These are phyloP conservation scores for Populus trichocarpa DNA, from an alignment of 441 rosid species.

Conservation along the genomic window DNA sequence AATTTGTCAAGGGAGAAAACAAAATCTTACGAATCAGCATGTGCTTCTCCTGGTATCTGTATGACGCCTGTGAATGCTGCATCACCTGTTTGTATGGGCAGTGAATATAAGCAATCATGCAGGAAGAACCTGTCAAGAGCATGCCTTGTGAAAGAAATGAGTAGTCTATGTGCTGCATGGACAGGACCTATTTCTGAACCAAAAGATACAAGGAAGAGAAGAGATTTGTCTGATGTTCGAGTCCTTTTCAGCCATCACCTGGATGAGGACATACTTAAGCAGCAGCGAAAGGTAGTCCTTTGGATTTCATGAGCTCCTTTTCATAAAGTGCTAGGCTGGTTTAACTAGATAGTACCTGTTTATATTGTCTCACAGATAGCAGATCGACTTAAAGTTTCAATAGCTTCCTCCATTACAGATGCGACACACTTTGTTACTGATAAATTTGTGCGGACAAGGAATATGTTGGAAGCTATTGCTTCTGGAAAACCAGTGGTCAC, in stretches of 20 bases:
- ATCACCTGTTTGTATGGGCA: constrained; percentile 60
- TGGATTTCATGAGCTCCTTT: constrained; percentile 2
- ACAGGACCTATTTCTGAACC: constrained; percentile 36
- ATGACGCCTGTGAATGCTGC: constrained; percentile 37
- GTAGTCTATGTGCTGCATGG: constrained; percentile 32
- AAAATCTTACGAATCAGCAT: constrained; percentile 19
- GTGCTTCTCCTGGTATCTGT: constrained; percentile 27
- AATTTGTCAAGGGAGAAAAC: constrained; percentile 17
- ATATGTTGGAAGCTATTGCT: constrained; percentile 88
- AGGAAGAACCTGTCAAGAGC: constrained; percentile 45
- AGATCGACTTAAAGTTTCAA: constrained; percentile 55
- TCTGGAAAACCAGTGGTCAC: constrained; percentile 84
- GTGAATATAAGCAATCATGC: constrained; percentile 55
- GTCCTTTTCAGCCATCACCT: constrained; percentile 88
- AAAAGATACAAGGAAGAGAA: constrained; percentile 67
- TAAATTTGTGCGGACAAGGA: constrained; percentile 76
- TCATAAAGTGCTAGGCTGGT: constrained; percentile 4
- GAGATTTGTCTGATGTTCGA: constrained; percentile 53
- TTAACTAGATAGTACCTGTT: constrained; percentile 10
- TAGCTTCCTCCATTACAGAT: constrained; percentile 51
- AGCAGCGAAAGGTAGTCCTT: constrained; percentile 67
- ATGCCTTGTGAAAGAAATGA: constrained; percentile 46
- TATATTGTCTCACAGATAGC: constrained; percentile 45
- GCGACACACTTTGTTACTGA: constrained; percentile 87
- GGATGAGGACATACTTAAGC: constrained; percentile 63